phyloP scores from a whole-genome alignment of 768 basidiomycete genomes.

The Floccularia luteovirens region DNA sequence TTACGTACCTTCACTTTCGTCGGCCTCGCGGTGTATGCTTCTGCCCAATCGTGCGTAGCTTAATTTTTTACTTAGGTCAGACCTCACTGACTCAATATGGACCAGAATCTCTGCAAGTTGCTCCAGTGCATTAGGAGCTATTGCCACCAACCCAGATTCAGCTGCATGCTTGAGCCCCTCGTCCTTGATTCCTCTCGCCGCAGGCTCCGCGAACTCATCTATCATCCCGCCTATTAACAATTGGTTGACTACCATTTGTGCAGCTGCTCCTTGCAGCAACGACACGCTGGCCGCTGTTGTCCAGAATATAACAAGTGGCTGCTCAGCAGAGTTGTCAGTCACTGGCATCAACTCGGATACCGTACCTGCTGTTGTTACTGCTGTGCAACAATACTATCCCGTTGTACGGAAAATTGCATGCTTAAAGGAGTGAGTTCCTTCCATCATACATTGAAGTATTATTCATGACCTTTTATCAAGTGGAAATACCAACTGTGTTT shows the following conservation, averaged over 20 bases:
- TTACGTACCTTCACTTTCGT: conserved; percentile 18
- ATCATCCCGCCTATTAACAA: conserved; percentile 41
- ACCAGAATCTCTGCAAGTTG: conserved; percentile 42
- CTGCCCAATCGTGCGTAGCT: conserved; percentile 36
- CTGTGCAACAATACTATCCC: conserved; percentile 51
- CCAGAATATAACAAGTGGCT: conserved; percentile 41
- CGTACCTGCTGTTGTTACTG: conserved; percentile 17
- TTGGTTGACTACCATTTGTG: conserved; percentile 57
- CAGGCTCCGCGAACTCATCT: conserved; percentile 24
- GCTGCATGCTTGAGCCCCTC: conserved; percentile 41
- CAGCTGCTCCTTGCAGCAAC: conserved; percentile 47
- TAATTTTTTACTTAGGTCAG: neutral
- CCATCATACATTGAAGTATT: neutral
- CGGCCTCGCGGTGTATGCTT: conserved; percentile 22
- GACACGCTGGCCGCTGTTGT: conserved; percentile 48
- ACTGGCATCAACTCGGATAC: conserved; percentile 17
- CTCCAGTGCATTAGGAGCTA: conserved; percentile 30
- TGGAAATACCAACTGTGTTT: conserved; percentile 40
- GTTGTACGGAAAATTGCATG: conserved; percentile 48
- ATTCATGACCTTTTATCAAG: conserved; percentile 12
- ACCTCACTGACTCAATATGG: conserved; percentile 2
- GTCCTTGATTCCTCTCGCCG: conserved; percentile 32
- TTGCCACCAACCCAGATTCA: conserved; percentile 38
- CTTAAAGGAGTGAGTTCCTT: conserved; percentile 51
- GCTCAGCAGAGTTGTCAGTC: conserved; percentile 27